phyloP scores from a whole-genome alignment of 2,329 filamentous ascomycete species.

The Albophoma yamanashiensis region DNA sequence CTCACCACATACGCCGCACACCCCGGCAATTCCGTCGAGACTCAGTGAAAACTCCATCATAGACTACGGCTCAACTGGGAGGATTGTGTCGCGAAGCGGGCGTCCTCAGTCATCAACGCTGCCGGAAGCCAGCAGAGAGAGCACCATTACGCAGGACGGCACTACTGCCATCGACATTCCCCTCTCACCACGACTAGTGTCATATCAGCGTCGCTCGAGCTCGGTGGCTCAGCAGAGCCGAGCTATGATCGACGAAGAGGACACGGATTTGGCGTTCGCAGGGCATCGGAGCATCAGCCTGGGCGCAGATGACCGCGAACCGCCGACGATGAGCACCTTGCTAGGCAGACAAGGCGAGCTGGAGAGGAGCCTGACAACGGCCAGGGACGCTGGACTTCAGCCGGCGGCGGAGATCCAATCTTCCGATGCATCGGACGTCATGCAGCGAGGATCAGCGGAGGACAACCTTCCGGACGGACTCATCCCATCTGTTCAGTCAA shows the following conservation, averaged over 20 bases:
- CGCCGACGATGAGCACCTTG: slow-evolving; percentile 54
- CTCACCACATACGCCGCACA: slow-evolving; percentile 84
- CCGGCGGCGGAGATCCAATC: slow-evolving; percentile 31
- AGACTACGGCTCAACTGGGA: slow-evolving; percentile 19
- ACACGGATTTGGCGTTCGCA: slow-evolving; percentile 48
- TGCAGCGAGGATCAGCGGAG: slow-evolving; percentile 32
- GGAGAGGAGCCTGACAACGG: slow-evolving; percentile 19
- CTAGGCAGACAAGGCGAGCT: slow-evolving; percentile 32
- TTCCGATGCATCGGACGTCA: slow-evolving; percentile 25
- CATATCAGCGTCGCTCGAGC: slow-evolving; percentile 52
- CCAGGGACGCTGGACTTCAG: slow-evolving; percentile 21
- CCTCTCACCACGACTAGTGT: slow-evolving; percentile 51
- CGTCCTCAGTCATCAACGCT: slow-evolving; percentile 14
- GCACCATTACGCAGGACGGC: slow-evolving; percentile 35
- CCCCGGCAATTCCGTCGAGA: slow-evolving; percentile 86
- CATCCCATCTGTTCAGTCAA: slow-evolving; percentile 25
- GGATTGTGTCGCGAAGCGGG: slow-evolving; percentile 17
- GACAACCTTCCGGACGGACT: slow-evolving; percentile 35
- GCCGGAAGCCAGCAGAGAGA: slow-evolving; percentile 22
- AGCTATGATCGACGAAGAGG: slow-evolving; percentile 43
- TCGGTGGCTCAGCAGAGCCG: slow-evolving; percentile 57
- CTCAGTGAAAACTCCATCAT: slow-evolving; percentile 78
- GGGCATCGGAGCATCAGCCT: slow-evolving; percentile 57
- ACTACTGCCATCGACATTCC: slow-evolving; percentile 65
- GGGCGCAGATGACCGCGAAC: slow-evolving; percentile 52